These are phyloP conservation scores for Metarhizium robertsii DNA, from an alignment of 2,329 filamentous ascomycete genomes.

Conservation along the genomic window DNA sequence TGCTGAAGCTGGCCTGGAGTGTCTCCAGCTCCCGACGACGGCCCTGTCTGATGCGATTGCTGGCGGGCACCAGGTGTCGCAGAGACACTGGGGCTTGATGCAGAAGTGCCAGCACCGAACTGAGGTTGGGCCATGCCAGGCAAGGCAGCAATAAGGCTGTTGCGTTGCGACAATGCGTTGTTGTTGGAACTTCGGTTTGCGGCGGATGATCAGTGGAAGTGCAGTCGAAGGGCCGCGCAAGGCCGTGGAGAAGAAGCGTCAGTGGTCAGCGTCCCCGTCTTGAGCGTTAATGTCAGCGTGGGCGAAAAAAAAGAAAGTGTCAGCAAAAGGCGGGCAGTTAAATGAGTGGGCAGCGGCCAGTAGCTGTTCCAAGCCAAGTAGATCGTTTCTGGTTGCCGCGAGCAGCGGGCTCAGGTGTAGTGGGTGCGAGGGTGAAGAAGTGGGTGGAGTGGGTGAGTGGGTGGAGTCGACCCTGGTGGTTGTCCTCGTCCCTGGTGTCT, in stretches of 20 bases:
- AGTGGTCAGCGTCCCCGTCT: not conserved
- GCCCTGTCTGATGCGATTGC: constrained; percentile 3
- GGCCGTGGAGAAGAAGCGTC: constrained; percentile 11
- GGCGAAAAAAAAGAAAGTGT: not conserved
- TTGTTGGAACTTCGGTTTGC: constrained; percentile 21
- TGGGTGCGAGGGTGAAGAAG: not conserved
- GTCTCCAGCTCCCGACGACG: constrained; percentile 2
- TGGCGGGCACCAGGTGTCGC: constrained; percentile 8
- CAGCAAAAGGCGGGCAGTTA: not conserved
- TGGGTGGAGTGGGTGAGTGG: not conserved
- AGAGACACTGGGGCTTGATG: constrained; percentile 11
- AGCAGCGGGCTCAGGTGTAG: too few relatives aligned
- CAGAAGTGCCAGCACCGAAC: constrained; percentile 9
- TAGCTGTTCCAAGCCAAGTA: not conserved
- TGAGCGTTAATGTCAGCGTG: too few relatives aligned
- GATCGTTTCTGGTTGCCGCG: not conserved
- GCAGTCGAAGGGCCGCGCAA: constrained; percentile 4
- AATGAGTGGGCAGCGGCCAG: not conserved
- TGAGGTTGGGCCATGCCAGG: constrained; percentile 13
- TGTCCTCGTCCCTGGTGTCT: not conserved
- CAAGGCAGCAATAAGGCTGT: constrained; percentile 3
- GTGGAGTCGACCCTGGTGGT: not conserved
- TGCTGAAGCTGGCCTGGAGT: not conserved
- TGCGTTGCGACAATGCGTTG: constrained; percentile 6
- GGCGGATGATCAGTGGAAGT: constrained; percentile 17